A percentile compares a stretch with the other conserved stretches of the same genome.
These are phyloP conservation scores for Ophiocordyceps camponoti-rufipedis DNA, from an alignment of 2,329 filamentous ascomycete genomes.

Conservation along the genomic window DNA sequence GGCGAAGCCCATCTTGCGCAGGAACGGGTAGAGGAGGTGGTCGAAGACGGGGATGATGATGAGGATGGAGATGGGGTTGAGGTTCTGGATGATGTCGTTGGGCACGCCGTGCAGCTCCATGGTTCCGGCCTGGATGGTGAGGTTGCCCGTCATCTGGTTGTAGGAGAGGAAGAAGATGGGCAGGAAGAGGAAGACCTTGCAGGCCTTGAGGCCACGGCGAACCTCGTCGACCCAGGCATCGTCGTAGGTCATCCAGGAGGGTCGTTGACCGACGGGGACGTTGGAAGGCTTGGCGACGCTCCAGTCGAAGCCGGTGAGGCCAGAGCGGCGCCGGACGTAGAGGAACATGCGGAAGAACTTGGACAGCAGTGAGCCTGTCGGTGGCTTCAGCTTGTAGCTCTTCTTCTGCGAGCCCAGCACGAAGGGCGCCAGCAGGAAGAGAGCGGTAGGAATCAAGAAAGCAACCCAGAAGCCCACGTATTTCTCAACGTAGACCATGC, in stretches of 20 bases:
- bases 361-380: slow-evolving; percentile 49
- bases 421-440: slow-evolving; percentile 44
- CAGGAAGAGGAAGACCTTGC: slow-evolving; percentile 53
- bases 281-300: slow-evolving; percentile 49
- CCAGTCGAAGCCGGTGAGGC: slow-evolving; percentile 50
- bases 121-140: slow-evolving; percentile 44
- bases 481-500: slow-evolving; percentile 57
- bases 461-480: slow-evolving; percentile 62
- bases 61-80: slow-evolving; percentile 58
- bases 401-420: slow-evolving; percentile 36
- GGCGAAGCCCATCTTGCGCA: slow-evolving; percentile 42
- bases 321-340: slow-evolving; percentile 44
- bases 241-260: slow-evolving; percentile 64
- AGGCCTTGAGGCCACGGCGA: slow-evolving; percentile 48
- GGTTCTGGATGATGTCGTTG: slow-evolving; percentile 61
- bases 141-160: slow-evolving; percentile 41
- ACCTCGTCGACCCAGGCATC: slow-evolving; percentile 73
- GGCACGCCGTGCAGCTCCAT: slow-evolving; percentile 53
- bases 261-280: slow-evolving; percentile 35
- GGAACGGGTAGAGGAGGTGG: slow-evolving; percentile 46
- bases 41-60: slow-evolving; percentile 60
- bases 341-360: slow-evolving; percentile 30
- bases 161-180: slow-evolving; percentile 44
- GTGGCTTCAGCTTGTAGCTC: slow-evolving; percentile 42
- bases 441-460: slow-evolving; percentile 45